phyloP scores from a whole-genome alignment of 257 asterid species.

The Voacanga thouarsii region DNA sequence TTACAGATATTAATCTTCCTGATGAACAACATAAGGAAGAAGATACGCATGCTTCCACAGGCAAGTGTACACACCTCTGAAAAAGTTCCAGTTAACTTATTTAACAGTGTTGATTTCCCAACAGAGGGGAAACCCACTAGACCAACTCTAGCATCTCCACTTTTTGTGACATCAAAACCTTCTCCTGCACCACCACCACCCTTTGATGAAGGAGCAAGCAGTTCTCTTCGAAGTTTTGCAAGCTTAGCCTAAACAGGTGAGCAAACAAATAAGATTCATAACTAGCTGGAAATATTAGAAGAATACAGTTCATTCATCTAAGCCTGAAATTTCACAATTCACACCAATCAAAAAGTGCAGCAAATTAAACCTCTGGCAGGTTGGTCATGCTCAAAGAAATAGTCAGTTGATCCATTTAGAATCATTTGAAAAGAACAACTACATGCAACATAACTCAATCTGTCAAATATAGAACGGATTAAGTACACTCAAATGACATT shows the following conservation, averaged over 20 bases:
- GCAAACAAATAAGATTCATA: background rate
- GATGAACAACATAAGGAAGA: background rate
- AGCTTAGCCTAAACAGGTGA: conserved; percentile 67
- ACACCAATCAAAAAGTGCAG: background rate
- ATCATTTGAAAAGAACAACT: background rate
- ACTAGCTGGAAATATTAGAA: background rate
- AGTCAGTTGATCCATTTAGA: background rate
- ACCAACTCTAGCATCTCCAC: conserved; percentile 98
- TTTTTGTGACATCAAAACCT: conserved; percentile 98
- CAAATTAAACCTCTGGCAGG: background rate
- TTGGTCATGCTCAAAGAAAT: background rate
- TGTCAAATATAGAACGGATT: too few species aligned
- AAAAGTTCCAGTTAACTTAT: conserved; percentile 94
- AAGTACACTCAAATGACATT: too few species aligned
- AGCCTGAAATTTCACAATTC: background rate
- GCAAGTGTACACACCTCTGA: conserved; percentile 65
- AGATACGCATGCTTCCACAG: conserved; percentile 10
- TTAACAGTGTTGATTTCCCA: conserved; percentile 91
- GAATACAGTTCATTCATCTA: background rate
- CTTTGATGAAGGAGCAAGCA: conserved; percentile 81
- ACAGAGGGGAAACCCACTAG: conserved; percentile 98
- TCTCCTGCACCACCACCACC: conserved; percentile 99
- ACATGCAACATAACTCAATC: background rate
- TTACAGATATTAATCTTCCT: background rate
- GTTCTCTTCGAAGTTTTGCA: conserved; percentile 95